A percentile compares a stretch with the other conserved stretches of the same genome.
Evolutionary conservation across 805 yeast genomes (phyloP).

Genomic region (Yamadazyma tumulicola): DNA sequence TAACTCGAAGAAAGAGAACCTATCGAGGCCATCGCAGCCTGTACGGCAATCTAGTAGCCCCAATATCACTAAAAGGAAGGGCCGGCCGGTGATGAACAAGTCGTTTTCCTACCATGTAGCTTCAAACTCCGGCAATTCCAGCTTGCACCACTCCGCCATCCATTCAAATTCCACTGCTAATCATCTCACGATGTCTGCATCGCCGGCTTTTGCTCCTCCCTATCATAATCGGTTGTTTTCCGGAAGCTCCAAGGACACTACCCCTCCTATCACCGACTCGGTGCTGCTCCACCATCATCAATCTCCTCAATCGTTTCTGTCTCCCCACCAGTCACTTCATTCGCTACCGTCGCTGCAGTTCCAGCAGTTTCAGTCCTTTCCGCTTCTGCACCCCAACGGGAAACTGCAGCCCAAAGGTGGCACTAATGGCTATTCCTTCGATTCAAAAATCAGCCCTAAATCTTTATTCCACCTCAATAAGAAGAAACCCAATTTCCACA

Average conservation of each 20-base stretch:
- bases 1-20: slow-evolving; percentile 7
- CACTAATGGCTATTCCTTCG: not conserved
- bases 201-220: no score
- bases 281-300: not conserved
- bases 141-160: not conserved
- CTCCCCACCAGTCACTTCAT: no score
- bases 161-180: not conserved
- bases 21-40: slow-evolving; percentile 10
- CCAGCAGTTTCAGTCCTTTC: not conserved
- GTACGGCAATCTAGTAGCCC: slow-evolving; percentile 14
- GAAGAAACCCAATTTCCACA: slow-evolving; percentile 12
- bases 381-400: not conserved
- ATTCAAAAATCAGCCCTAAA: not conserved
- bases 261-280: not conserved
- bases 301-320: not conserved
- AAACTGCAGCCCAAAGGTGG: not conserved
- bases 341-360: no score
- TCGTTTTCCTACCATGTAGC: slow-evolving; percentile 10
- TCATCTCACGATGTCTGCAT: not conserved
- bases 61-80: slow-evolving; percentile 6
- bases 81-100: slow-evolving; percentile 11
- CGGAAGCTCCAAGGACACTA: not conserved
- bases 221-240: no score
- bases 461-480: slow-evolving; percentile 8
- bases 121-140: not conserved